Evolutionary conservation across 2,329 filamentous ascomycete genomes (phyloP).

Genomic region (Alternaria postmessia): DNA sequence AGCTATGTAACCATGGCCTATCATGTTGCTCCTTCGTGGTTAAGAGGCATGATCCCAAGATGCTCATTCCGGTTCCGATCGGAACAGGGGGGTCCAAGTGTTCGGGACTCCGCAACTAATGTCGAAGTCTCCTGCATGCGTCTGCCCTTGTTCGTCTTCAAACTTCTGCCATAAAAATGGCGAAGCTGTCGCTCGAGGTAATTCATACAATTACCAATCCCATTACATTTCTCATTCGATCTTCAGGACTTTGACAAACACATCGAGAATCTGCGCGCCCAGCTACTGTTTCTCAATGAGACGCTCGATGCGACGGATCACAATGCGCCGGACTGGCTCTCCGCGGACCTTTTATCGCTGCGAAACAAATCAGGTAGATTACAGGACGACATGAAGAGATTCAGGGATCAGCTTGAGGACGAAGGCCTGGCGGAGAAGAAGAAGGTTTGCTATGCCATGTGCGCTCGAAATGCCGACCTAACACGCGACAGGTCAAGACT

Average conservation of each 20-base stretch:
- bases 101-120: slow-evolving; percentile 18
- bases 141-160: slow-evolving; percentile 2
- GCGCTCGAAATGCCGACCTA: slow-evolving; percentile 3
- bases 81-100: slow-evolving; percentile 9
- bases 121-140: slow-evolving; percentile 8
- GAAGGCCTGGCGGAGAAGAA: slow-evolving; percentile 36
- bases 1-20: neutral
- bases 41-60: neutral
- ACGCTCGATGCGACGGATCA: slow-evolving; percentile 46
- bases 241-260: slow-evolving; percentile 44
- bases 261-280: slow-evolving; percentile 40
- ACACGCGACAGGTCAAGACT: slow-evolving; percentile 22
- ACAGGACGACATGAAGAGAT: slow-evolving; percentile 46
- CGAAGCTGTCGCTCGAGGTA: slow-evolving; percentile 40
- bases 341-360: slow-evolving; percentile 44
- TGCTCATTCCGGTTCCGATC: slow-evolving; percentile 13
- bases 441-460: slow-evolving; percentile 24
- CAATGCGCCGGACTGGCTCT: slow-evolving; percentile 48
- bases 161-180: slow-evolving; percentile 27
- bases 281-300: slow-evolving; percentile 41
- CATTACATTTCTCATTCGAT: slow-evolving; percentile 22
- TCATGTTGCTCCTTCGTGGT: neutral
- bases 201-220: slow-evolving; percentile 10
- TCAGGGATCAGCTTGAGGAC: slow-evolving; percentile 39
- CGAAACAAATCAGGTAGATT: slow-evolving; percentile 44